Evolutionary conservation across 1,139 yeast genomes (phyloP).

Genomic region (Suhomyces bribrorum): DNA sequence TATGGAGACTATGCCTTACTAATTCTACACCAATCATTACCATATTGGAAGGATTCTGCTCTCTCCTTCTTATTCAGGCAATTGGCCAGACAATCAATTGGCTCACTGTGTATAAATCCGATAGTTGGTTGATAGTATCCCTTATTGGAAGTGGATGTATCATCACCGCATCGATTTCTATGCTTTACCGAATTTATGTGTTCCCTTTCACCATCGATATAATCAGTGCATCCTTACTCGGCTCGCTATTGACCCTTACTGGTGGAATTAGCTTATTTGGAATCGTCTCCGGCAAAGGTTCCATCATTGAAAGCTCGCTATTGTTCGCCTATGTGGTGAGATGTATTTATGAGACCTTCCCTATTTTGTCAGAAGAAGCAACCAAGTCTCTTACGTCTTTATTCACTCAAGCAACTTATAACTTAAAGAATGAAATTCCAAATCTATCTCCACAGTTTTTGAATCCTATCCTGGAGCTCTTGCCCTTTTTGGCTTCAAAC

Average conservation of each 20-base stretch:
- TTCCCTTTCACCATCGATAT: slow-evolving; percentile 71
- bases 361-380: slow-evolving; percentile 66
- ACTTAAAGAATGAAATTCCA: slow-evolving; percentile 41
- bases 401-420: slow-evolving; percentile 40
- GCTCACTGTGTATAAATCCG: slow-evolving; percentile 68
- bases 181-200: slow-evolving; percentile 79
- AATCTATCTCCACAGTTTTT: slow-evolving; percentile 43
- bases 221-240: slow-evolving; percentile 78
- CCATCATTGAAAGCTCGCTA: slow-evolving; percentile 84
- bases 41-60: slow-evolving; percentile 88
- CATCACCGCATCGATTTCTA: slow-evolving; percentile 73
- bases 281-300: slow-evolving; percentile 77
- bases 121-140: slow-evolving; percentile 77
- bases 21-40: slow-evolving; percentile 90
- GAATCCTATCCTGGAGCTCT: slow-evolving; percentile 40
- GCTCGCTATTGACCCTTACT: slow-evolving; percentile 78
- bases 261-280: slow-evolving; percentile 79
- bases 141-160: slow-evolving; percentile 74
- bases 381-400: slow-evolving; percentile 39
- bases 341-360: slow-evolving; percentile 87
- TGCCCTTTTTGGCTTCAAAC: slow-evolving; percentile 53
- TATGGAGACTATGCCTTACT: slow-evolving; percentile 69
- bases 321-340: slow-evolving; percentile 89
- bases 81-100: slow-evolving; percentile 81
- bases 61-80: slow-evolving; percentile 85